A percentile compares a stretch with the other conserved stretches of the same genome.
Conservation (phyloP, 306 rosid genomes). For the Vigna angularis region DNA sequence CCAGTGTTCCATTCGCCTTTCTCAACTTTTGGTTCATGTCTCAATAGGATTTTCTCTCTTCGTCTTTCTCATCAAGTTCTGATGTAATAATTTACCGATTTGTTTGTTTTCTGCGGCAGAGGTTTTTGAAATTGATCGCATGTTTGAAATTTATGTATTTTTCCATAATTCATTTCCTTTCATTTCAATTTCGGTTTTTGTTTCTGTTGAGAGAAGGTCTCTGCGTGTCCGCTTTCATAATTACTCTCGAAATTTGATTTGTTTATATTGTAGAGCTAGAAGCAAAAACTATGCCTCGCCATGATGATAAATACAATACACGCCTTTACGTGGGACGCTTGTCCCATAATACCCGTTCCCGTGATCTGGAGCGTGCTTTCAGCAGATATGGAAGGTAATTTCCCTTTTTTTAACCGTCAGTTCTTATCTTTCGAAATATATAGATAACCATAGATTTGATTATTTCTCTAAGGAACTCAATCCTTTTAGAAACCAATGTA, state of each 20-base stretch:
- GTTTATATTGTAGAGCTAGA: conserved; percentile 24
- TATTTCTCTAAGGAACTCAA: neutral
- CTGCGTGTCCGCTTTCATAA: neutral
- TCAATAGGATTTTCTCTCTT: neutral
- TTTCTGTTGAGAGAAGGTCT: neutral
- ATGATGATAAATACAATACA: conserved; percentile 72
- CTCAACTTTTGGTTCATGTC: neutral
- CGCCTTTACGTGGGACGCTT: conserved; percentile 82
- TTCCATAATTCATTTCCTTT: neutral
- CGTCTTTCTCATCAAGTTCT: neutral
- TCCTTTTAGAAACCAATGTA: neutral
- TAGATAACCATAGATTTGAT: neutral
- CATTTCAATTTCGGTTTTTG: neutral
- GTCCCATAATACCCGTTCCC: conserved; percentile 72
- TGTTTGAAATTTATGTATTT: conserved; percentile 16
- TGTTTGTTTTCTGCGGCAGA: neutral
- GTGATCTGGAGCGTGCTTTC: conserved; percentile 74
- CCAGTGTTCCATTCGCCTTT: neutral
- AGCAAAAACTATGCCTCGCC: conserved; percentile 72
- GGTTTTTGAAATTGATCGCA: neutral
- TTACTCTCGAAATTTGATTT: conserved; percentile 1
- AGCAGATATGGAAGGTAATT: conserved; percentile 79
- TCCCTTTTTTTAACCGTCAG: too few species aligned
- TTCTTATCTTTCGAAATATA: neutral
- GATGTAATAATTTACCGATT: neutral